Percentiles rank a stretch among this genome's conserved stretches.
phyloP scores from a whole-genome alignment of 257 asterid genomes.

The Capsicum pubescens region DNA sequence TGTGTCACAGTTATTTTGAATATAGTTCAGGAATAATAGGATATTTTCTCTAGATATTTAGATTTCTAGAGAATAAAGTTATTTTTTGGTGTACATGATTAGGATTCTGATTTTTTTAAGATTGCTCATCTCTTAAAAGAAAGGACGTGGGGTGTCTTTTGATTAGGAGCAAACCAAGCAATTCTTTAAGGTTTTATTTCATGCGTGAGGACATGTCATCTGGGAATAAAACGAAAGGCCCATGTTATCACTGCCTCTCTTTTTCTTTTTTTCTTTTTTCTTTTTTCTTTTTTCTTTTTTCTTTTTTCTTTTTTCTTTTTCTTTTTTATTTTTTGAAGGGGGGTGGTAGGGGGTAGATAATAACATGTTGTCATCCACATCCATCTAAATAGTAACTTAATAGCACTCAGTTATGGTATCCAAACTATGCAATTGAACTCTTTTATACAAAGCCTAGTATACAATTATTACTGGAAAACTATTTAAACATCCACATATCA shows the following conservation, averaged over 20 bases:
- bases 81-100: not conserved
- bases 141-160: no score
- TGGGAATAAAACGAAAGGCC: not conserved
- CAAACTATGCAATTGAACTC: not conserved
- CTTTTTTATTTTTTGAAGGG: not conserved
- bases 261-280: not conserved
- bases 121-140: no score
- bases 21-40: no score
- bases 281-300: not conserved
- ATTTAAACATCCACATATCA: not conserved
- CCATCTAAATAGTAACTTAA: not conserved
- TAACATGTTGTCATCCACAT: not conserved
- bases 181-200: not conserved
- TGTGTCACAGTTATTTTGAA: no score
- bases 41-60: not conserved
- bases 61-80: not conserved
- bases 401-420: not conserved
- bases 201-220: not conserved
- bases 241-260: not conserved
- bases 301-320: no score
- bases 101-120: not conserved
- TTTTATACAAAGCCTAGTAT: constrained; percentile 20
- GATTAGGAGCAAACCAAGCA: not conserved
- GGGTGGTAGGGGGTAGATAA: not conserved
- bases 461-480: constrained; percentile 24